Percentiles rank a stretch among this genome's conserved stretches.
Evolutionary conservation across 169 alveolate species (phyloP).

Genomic region (Plasmodium gallinaceum): DNA sequence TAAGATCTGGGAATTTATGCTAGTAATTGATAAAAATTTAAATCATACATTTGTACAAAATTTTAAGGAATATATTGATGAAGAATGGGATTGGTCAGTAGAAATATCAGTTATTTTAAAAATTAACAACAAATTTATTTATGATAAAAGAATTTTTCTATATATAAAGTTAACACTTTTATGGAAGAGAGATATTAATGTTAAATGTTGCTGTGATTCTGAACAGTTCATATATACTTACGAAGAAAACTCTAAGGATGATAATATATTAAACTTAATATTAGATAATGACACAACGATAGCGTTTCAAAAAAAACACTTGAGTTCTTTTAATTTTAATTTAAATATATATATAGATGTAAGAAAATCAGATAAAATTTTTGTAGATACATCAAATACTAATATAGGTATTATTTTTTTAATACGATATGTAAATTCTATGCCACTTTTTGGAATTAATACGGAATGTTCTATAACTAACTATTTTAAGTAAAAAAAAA

Average conservation of each 20-base stretch:
- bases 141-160: conserved; percentile 38
- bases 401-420: conserved; percentile 41
- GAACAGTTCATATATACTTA: conserved; percentile 35
- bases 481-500: conserved; percentile 27
- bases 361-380: conserved; percentile 29
- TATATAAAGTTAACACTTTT: conserved; percentile 62
- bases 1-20: conserved; percentile 75
- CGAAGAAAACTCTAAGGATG: conserved; percentile 2
- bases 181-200: conserved; percentile 66
- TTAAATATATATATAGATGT: conserved; percentile 42
- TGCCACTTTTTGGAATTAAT: conserved; percentile 57
- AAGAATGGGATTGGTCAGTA: conserved; percentile 68
- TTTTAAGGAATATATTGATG: conserved; percentile 68
- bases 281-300: conserved; percentile 10
- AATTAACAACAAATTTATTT: conserved; percentile 43
- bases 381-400: neutral
- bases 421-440: conserved; percentile 76
- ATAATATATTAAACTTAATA: conserved; percentile 32
- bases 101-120: conserved; percentile 75
- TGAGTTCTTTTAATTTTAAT: conserved; percentile 49
- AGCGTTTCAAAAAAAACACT: conserved; percentile 27
- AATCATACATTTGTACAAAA: conserved; percentile 74
- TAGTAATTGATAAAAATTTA: conserved; percentile 73
- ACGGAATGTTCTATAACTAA: conserved; percentile 64
- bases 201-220: conserved; percentile 24